phyloP scores from a whole-genome alignment of 1,284 basidiomycete species.

The Ceraceosorus guamensis region DNA sequence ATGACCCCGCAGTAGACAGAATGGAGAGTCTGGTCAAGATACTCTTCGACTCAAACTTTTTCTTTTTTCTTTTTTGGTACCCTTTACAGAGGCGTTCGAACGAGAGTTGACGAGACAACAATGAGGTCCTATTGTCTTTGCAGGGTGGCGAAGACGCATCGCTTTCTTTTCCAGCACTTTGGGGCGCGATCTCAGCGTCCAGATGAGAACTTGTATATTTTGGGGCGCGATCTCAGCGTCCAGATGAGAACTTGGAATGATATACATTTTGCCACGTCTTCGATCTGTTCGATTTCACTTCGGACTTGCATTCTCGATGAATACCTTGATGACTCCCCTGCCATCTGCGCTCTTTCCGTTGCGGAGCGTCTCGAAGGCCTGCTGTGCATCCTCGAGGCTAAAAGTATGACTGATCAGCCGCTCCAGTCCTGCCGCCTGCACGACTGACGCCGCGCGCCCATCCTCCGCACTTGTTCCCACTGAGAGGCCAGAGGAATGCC shows the following conservation, averaged over 20 bases:
- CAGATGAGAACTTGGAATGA: too few species aligned
- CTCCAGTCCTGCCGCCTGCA: conserved; percentile 24
- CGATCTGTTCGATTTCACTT: too few species aligned
- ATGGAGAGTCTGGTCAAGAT: not conserved
- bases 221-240: too few species aligned
- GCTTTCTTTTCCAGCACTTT: too few species aligned
- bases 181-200: too few species aligned
- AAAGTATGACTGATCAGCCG: conserved; percentile 32
- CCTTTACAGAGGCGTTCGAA: conserved; percentile 9
- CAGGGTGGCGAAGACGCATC: too few species aligned
- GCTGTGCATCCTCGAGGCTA: conserved; percentile 18
- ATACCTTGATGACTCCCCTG: conserved; percentile 33
- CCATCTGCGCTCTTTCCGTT: conserved; percentile 22
- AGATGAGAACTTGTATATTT: too few species aligned
- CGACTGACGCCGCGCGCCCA: conserved; percentile 10
- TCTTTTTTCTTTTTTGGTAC: too few species aligned
- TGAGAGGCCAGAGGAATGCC: conserved; percentile 23
- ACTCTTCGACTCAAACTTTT: not conserved
- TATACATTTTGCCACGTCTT: too few species aligned
- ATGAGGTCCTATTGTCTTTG: too few species aligned
- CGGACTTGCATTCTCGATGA: conserved; percentile 33
- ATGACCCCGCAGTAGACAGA: not conserved
- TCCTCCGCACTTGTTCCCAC: conserved; percentile 20
- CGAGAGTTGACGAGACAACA: conserved; percentile 3
- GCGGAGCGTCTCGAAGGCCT: conserved; percentile 30